These are phyloP conservation scores for Atkinsonella hypoxylon DNA, from an alignment of 2,329 filamentous ascomycete genomes.

Conservation along the genomic window DNA sequence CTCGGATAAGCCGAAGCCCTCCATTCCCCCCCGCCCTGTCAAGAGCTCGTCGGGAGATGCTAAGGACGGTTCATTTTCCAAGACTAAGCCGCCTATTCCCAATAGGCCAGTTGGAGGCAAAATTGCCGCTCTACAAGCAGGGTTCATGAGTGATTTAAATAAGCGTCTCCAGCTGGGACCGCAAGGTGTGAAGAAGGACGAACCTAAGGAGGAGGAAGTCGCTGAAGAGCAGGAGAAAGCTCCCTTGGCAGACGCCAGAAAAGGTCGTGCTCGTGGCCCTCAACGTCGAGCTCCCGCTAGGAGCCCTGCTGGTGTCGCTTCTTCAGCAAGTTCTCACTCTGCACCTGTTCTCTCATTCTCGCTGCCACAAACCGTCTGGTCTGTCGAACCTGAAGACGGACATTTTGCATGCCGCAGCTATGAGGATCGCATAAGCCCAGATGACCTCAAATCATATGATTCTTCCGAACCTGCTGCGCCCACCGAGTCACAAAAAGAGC, in stretches of 20 bases:
- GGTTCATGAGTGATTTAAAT: slow-evolving; percentile 88
- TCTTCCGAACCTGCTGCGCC: background rate
- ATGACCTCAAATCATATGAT: slow-evolving; percentile 6
- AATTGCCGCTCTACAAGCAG: slow-evolving; percentile 81
- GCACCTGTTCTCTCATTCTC: slow-evolving; percentile 34
- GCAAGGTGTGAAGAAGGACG: slow-evolving; percentile 65
- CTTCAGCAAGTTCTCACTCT: slow-evolving; percentile 13
- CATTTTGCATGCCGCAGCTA: slow-evolving; percentile 20
- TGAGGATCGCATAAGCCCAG: slow-evolving; percentile 7
- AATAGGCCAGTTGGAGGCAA: slow-evolving; percentile 64
- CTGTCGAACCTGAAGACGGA: slow-evolving; percentile 39
- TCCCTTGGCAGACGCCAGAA: slow-evolving; percentile 79
- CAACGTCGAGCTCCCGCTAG: slow-evolving; percentile 57
- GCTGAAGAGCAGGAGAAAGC: slow-evolving; percentile 54
- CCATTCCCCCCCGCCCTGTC: slow-evolving; percentile 48
- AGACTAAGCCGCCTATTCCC: slow-evolving; percentile 75
- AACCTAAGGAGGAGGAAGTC: slow-evolving; percentile 44
- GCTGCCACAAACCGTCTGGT: slow-evolving; percentile 35
- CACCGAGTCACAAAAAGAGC: background rate
- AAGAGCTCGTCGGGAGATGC: slow-evolving; percentile 33
- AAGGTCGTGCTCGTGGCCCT: slow-evolving; percentile 80
- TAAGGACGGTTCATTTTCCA: slow-evolving; percentile 36
- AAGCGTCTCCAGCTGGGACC: slow-evolving; percentile 79
- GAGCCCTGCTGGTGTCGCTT: slow-evolving; percentile 27
- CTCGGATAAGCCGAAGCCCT: slow-evolving; percentile 45